Conservation (phyloP, 2,329 filamentous ascomycete species). For the Podosphaera leucotricha region DNA sequence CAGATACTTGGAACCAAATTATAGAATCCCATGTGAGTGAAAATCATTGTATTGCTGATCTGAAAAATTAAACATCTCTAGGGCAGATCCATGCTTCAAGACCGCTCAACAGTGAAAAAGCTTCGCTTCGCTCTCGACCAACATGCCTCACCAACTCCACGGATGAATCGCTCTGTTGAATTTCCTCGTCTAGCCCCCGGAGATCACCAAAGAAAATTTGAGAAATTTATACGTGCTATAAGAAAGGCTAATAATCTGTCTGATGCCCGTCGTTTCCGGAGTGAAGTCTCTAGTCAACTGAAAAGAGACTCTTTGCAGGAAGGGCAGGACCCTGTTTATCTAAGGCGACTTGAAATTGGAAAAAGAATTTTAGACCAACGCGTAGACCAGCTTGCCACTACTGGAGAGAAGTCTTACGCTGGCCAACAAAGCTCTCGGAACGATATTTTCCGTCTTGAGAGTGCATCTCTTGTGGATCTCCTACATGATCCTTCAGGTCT, state of each 20-base stretch:
- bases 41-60: neutral
- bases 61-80: slow-evolving; percentile 13
- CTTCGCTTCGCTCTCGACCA: slow-evolving; percentile 80
- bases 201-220: slow-evolving; percentile 80
- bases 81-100: slow-evolving; percentile 69
- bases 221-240: slow-evolving; percentile 78
- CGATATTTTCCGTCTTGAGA: slow-evolving; percentile 40
- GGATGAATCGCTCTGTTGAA: slow-evolving; percentile 34
- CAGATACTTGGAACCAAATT: slow-evolving; percentile 92
- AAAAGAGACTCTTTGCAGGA: slow-evolving; percentile 62
- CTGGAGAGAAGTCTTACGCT: slow-evolving; percentile 22
- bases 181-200: slow-evolving; percentile 61
- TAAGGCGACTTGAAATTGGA: slow-evolving; percentile 76
- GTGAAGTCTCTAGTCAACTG: slow-evolving; percentile 75
- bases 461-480: slow-evolving; percentile 60
- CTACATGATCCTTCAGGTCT: slow-evolving; percentile 72
- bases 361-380: slow-evolving; percentile 77
- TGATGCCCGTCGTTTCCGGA: slow-evolving; percentile 77
- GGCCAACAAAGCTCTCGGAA: slow-evolving; percentile 9
- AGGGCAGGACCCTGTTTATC: slow-evolving; percentile 61
- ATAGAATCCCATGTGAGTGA: slow-evolving; percentile 54
- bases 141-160: slow-evolving; percentile 65
- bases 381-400: slow-evolving; percentile 55
- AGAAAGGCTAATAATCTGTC: slow-evolving; percentile 75
- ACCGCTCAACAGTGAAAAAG: slow-evolving; percentile 82